Base-by-base conservation (phyloP, 352 stramenopile genomes). In the Pythium sp. region DNA sequence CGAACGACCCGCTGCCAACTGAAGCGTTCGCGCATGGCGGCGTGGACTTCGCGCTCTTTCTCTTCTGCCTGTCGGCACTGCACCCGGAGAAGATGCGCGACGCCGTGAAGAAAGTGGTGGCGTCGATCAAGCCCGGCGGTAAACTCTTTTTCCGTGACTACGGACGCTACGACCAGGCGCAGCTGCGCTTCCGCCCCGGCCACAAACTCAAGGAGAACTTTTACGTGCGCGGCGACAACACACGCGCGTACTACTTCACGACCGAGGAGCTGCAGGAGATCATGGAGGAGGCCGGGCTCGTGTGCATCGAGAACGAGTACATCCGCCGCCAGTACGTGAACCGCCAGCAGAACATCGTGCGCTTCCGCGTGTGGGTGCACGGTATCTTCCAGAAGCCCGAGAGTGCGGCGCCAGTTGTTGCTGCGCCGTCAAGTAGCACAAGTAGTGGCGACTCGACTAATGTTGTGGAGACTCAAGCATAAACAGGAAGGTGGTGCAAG, bases 111-210 rank as follows among this genome's bases (percentile, higher is more conserved):
- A 97, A 98, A 77, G 84, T 97, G 15, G 93, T 80, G 22, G 81
- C 83, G n/a, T 74, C 81, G 1, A 83, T 94, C 43, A 85, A 87
- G 55, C 86, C 87, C 9, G 87, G 86, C 34, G 87, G 86, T 53
- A 94, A 92, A 62, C 74, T 95, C 15, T 93, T 99, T 60, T 93
- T 99, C 77, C 86, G 95, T 47, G 97, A 99, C 81, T 99, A 99
- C 74, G 97, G 95, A 1, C 82, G 95, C 47, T 98, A 96, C 64
- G 96, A 99, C 76, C 93, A 98, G 72, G 95, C 94, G 7, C 96
- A 99, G 81, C 81, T 98, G 63, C 94, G 97, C 65, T 95, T 99
- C 73, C 81, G 84, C 14, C 63, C 82, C 15, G 89, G 86, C 36
- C 84, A 91, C 71, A 94, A 97, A 61, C 78, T 98, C 28, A 89